These are phyloP conservation scores for Eimeria mitis DNA, from an alignment of 169 alveolate genomes.

Conservation along the genomic window DNA sequence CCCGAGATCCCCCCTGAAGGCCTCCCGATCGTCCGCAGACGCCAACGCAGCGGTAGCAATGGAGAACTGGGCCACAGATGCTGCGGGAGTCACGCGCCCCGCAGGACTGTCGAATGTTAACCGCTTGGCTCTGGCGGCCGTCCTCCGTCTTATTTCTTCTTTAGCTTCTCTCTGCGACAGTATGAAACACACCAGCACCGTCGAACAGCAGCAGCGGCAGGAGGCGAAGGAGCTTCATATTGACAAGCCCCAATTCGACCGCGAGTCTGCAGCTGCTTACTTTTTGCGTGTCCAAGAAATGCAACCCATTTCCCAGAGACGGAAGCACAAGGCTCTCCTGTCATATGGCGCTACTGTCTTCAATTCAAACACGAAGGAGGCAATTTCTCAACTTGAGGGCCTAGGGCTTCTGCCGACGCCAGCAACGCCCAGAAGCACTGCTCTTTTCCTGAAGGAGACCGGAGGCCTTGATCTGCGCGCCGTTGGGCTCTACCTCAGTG, in stretches of 20 bases:
- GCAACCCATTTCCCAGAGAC: slow-evolving; percentile 19
- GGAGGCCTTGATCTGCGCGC: slow-evolving; percentile 71
- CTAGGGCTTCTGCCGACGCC: slow-evolving; percentile 76
- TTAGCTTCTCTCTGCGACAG: slow-evolving; percentile 27
- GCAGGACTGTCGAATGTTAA: slow-evolving; percentile 63
- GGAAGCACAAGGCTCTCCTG: slow-evolving; percentile 45
- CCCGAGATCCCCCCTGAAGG: slow-evolving; percentile 31
- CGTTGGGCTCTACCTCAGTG: slow-evolving; percentile 62
- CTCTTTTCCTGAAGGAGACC: slow-evolving; percentile 69
- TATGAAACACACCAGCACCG: background rate
- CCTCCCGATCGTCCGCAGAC: slow-evolving; percentile 42
- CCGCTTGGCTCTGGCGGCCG: slow-evolving; percentile 37
- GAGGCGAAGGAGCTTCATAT: background rate
- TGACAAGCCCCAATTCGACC: slow-evolving; percentile 15
- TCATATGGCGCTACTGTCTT: slow-evolving; percentile 46
- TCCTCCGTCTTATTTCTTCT: slow-evolving; percentile 51
- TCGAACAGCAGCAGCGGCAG: slow-evolving; percentile 5
- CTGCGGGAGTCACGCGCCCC: slow-evolving; percentile 50
- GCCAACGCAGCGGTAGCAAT: background rate
- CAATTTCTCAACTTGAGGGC: slow-evolving; percentile 47
- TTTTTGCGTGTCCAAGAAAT: slow-evolving; percentile 36
- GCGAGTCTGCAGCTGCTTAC: slow-evolving; percentile 60
- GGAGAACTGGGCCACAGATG: slow-evolving; percentile 45
- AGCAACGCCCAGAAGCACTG: slow-evolving; percentile 78
- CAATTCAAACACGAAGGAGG: slow-evolving; percentile 56